Evolutionary conservation across 345 rosid genomes (phyloP).

Genomic region (Rubroshorea leprosula): DNA sequence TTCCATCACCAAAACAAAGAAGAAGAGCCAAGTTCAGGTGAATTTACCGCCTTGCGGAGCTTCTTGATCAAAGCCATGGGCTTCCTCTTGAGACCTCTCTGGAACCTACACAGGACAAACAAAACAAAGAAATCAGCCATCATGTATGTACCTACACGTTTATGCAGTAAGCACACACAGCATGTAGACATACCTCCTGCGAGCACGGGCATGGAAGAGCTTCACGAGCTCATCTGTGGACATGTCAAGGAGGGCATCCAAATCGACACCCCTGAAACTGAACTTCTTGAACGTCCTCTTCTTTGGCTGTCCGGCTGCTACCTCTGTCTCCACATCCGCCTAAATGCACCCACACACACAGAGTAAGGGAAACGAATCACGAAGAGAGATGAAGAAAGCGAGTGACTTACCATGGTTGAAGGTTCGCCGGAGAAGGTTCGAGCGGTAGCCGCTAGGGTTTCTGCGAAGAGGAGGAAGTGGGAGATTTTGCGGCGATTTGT

Average conservation of each 20-base stretch:
- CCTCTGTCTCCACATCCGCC: conserved; percentile 45
- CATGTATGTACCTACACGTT: no score
- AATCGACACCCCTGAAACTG: conserved; percentile 76
- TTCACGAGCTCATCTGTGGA: conserved; percentile 89
- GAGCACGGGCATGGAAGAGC: conserved; percentile 82
- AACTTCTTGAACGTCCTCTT: conserved; percentile 91
- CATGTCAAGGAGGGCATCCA: conserved; percentile 90
- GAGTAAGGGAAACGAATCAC: not conserved
- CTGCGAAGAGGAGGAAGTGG: not conserved
- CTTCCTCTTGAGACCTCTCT: conserved; percentile 81
- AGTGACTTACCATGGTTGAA: conserved; percentile 29
- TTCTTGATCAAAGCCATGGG: conserved; percentile 87
- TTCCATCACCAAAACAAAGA: not conserved
- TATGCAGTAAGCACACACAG: no score
- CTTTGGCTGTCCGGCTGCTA: conserved; percentile 52
- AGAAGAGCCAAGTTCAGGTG: not conserved
- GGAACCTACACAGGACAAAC: conserved; percentile 53
- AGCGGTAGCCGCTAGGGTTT: conserved; percentile 35
- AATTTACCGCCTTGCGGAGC: conserved; percentile 70
- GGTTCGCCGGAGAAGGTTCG: not conserved
- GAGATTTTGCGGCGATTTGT: not conserved
- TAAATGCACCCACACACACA: not conserved
- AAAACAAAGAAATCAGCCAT: not conserved
- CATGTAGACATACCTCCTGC: conserved; percentile 58
- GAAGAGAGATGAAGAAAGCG: not conserved